phyloP scores from a whole-genome alignment of 2,329 filamentous ascomycete genomes.

The Hymenoscyphus repandus region DNA sequence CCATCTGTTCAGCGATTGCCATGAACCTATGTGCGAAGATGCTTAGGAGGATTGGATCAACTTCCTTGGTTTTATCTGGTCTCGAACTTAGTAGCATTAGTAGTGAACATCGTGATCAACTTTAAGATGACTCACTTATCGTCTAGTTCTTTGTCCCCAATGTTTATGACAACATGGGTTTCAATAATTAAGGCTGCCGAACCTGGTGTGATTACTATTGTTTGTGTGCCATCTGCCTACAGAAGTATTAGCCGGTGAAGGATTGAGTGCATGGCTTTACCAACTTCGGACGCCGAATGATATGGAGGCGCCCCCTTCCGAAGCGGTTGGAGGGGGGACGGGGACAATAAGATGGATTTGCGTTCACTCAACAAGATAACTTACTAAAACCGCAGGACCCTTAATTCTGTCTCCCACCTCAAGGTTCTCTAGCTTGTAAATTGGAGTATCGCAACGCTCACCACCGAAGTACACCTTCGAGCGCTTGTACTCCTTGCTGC shows the following conservation, averaged over 20 bases:
- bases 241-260: too few relatives aligned
- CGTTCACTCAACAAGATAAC: not conserved
- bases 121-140: constrained; percentile 33
- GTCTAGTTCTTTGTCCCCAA: constrained; percentile 52
- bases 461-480: constrained; percentile 80
- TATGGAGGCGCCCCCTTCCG: too few relatives aligned
- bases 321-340: too few relatives aligned
- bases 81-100: constrained; percentile 12
- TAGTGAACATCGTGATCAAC: not conserved
- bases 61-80: constrained; percentile 40
- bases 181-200: constrained; percentile 72
- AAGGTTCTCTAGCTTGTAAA: constrained; percentile 77
- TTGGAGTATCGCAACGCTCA: constrained; percentile 69
- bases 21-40: constrained; percentile 82
- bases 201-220: constrained; percentile 80
- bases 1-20: constrained; percentile 84
- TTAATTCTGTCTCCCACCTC: constrained; percentile 64
- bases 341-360: too few relatives aligned
- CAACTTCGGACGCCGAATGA: too few relatives aligned
- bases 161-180: constrained; percentile 85
- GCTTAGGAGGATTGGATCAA: constrained; percentile 71
- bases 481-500: constrained; percentile 59
- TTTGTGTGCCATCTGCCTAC: constrained; percentile 75
- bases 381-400: constrained; percentile 73
- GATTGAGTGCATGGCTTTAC: too few relatives aligned